Evolutionary conservation across 1,284 basidiomycete species (phyloP), one percentile per base, ranked within the genome.

Genomic region (Heliocybe sulcata): DNA sequence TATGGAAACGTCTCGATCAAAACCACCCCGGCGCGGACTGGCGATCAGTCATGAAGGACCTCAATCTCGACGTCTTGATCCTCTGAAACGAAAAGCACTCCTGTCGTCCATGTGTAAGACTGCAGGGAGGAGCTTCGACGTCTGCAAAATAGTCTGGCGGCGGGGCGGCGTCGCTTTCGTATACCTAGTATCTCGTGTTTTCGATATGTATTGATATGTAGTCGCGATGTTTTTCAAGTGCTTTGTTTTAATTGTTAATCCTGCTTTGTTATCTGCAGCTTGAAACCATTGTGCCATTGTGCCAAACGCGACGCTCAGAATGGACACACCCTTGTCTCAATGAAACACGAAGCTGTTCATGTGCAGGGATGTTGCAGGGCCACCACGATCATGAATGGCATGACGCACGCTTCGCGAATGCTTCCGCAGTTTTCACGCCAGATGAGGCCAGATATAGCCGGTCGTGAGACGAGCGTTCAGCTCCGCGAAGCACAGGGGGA

Each of bases 21-120:
- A 60, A 63, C 55, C 64, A 65, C 20, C 67, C 71, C 42, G 57
- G 66, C 42, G 66, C 67, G n/a, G 64, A 71, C 62, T 72, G 69
- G 66, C 67, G 69, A 55, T 67, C 72, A 51, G 73, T 75, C 59
- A 69, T 76, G 66, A 67, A 69, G 63, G 71, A 73, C 64, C 62
- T 67, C 57, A 61, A 69, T 58, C 54, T 70, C 51, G 63, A 66
- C 55, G 60, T 65, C 52, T 63, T 69, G 60, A 59, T 70, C 52
- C 60, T 71, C 56, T 75, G 63, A 66, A 29, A 16, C 47, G 12
- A 26, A 20, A 22, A 26, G 12, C 25, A 49, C n/a, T 8, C 9
- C 27, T 26, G n/a, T 26, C 27, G 23, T 20, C 4, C n/a, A 31
- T 6, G 12, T 31, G 29, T 31, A 31, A 31, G 6, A 31, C 29